Evolutionary conservation across 768 basidiomycete species (phyloP).

Genomic region (Russula abietina): DNA sequence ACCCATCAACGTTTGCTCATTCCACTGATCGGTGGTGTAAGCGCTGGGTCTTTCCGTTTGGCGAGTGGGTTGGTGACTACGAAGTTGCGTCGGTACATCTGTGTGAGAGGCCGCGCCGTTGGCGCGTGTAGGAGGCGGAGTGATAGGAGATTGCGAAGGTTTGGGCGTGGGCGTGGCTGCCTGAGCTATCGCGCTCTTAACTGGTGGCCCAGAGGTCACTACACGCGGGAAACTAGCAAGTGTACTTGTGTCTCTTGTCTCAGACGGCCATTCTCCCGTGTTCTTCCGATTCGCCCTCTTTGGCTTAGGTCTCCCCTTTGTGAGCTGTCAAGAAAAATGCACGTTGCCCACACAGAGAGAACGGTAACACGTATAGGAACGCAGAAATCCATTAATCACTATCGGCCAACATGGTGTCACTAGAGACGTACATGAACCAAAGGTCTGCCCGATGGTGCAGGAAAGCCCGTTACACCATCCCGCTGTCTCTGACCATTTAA

Average conservation of each 20-base stretch:
- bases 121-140: not conserved
- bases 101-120: not conserved
- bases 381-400: slow-evolving; percentile 25
- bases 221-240: not conserved
- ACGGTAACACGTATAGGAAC: slow-evolving; percentile 28
- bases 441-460: slow-evolving; percentile 52
- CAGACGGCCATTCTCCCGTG: not conserved
- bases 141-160: not conserved
- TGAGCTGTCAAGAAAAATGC: slow-evolving; percentile 47
- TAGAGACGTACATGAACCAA: slow-evolving; percentile 84
- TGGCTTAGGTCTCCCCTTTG: slow-evolving; percentile 58
- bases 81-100: not conserved
- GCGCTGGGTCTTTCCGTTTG: not conserved
- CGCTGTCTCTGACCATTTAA: slow-evolving; percentile 16
- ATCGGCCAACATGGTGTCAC: slow-evolving; percentile 40
- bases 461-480: slow-evolving; percentile 29
- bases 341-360: slow-evolving; percentile 26
- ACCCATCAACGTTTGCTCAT: slow-evolving; percentile 29
- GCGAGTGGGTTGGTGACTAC: not conserved
- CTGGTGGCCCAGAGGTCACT: not conserved
- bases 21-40: slow-evolving; percentile 32
- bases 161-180: not conserved
- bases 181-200: not conserved
- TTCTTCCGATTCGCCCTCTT: slow-evolving; percentile 18
- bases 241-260: not conserved